Conservation (phyloP, 495 filamentous ascomycete genomes). For the Tetracladium setigerum region DNA sequence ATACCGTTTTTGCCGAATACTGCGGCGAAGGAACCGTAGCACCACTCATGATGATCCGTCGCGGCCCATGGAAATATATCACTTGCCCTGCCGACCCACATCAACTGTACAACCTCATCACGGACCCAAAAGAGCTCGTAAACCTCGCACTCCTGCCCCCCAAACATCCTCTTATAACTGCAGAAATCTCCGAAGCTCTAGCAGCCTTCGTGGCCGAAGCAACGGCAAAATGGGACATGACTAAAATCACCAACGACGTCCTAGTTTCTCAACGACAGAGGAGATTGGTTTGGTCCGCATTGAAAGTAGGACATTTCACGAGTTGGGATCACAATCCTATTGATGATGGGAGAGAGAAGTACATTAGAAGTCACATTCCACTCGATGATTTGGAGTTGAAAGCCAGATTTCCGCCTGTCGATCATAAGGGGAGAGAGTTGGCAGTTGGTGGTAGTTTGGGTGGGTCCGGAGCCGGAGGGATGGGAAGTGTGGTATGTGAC, state of each 20-base stretch:
- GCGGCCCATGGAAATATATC: conserved; percentile 76
- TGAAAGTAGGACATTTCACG: conserved; percentile 59
- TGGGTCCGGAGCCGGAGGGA: conserved; percentile 22
- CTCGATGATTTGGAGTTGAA: conserved; percentile 62
- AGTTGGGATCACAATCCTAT: conserved; percentile 74
- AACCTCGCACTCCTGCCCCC: conserved; percentile 51
- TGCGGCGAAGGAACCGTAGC: conserved; percentile 81
- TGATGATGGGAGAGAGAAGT: conserved; percentile 65
- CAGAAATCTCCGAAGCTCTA: conserved; percentile 27
- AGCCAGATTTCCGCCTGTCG: conserved; percentile 58
- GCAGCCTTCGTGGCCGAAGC: conserved; percentile 60
- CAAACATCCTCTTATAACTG: conserved; percentile 10
- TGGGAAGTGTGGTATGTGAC: conserved; percentile 21
- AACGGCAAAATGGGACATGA: conserved; percentile 63
- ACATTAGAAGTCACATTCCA: conserved; percentile 60
- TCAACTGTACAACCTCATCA: conserved; percentile 66
- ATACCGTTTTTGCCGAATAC: conserved; percentile 82
- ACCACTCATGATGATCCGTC: conserved; percentile 85
- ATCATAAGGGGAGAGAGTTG: conserved; percentile 42
- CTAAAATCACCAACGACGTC: conserved; percentile 59
- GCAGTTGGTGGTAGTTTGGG: conserved; percentile 4
- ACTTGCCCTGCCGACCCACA: conserved; percentile 72
- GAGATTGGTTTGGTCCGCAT: conserved; percentile 63
- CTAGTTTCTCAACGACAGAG: conserved; percentile 63
- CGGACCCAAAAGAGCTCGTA: conserved; percentile 64